These are phyloP conservation scores for Diplocarpon mali DNA, from an alignment of 2,329 filamentous ascomycete species.

Conservation along the genomic window DNA sequence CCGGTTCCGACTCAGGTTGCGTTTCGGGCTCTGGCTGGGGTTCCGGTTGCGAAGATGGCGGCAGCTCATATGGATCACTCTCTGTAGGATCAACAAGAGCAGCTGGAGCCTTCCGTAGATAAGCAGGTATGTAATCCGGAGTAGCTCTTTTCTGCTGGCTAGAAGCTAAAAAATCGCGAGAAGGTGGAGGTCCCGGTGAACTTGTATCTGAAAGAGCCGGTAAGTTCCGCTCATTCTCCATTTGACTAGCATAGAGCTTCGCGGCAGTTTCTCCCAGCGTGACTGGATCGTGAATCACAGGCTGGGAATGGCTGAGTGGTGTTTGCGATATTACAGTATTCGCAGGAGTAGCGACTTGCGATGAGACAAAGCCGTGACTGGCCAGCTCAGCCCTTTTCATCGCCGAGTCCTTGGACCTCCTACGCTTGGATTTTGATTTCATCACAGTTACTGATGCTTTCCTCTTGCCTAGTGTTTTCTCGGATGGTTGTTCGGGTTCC, in stretches of 20 bases:
- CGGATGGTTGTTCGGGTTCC: conserved; percentile 10
- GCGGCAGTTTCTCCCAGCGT: background rate
- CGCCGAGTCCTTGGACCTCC: conserved; percentile 4
- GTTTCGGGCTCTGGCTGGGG: background rate
- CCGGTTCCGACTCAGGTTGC: background rate
- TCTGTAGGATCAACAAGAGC: background rate
- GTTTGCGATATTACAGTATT: background rate
- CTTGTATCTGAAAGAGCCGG: background rate
- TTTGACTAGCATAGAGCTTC: background rate
- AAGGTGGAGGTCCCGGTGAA: background rate
- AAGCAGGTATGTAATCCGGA: conserved; percentile 8
- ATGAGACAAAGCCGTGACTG: conserved; percentile 5
- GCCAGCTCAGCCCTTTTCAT: conserved; percentile 7
- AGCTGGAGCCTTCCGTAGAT: background rate
- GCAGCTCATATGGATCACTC: background rate
- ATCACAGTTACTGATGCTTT: conserved; percentile 9
- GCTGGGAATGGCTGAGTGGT: background rate
- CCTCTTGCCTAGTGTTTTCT: conserved; percentile 20
- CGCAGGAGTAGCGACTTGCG: background rate
- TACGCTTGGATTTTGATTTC: conserved; percentile 8
- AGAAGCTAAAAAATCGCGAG: background rate
- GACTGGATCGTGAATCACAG: background rate
- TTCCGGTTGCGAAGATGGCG: conserved; percentile 1
- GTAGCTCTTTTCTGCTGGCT: conserved; percentile 8
- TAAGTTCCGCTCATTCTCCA: background rate